Conservation (phyloP, 2,329 filamentous ascomycete species). For the Fusarium sulawesiense region DNA sequence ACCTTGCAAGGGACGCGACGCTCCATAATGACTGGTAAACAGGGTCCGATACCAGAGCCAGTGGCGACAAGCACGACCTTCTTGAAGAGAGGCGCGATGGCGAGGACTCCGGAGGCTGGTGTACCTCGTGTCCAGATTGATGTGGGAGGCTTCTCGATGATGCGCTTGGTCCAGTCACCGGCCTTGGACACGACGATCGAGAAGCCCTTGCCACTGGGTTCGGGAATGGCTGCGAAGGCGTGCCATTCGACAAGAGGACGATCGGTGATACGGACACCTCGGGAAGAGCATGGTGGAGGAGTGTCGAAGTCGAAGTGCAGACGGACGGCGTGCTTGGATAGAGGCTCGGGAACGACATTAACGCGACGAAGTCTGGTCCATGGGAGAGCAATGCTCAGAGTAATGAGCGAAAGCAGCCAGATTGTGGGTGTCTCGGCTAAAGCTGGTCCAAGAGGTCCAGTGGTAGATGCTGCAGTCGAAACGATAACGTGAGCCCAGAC, state of each 20-base stretch:
- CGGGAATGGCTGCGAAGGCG: constrained; percentile 75
- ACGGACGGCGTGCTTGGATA: constrained; percentile 76
- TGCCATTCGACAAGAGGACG: constrained; percentile 74
- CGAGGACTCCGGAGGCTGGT: constrained; percentile 62
- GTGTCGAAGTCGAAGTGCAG: constrained; percentile 72
- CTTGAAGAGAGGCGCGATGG: constrained; percentile 33
- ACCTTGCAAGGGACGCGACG: constrained; percentile 33
- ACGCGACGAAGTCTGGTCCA: constrained; percentile 76
- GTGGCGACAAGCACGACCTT: constrained; percentile 38
- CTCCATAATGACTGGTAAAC: constrained; percentile 35
- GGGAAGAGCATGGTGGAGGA: constrained; percentile 48
- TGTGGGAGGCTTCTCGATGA: constrained; percentile 68
- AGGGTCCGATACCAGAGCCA: constrained; percentile 37
- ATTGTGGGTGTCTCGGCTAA: constrained; percentile 22
- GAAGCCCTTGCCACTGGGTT: constrained; percentile 62
- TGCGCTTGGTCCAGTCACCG: constrained; percentile 74
- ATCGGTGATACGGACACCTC: constrained; percentile 64
- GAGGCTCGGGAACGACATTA: constrained; percentile 67
- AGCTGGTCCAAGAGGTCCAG: constrained; percentile 9
- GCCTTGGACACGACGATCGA: constrained; percentile 74
- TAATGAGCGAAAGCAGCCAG: constrained; percentile 16
- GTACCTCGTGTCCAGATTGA: constrained; percentile 72
- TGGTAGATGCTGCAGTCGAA: constrained; percentile 57
- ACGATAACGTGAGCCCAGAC: constrained; percentile 70
- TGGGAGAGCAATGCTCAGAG: constrained; percentile 28